Evolutionary conservation across 2,329 filamentous ascomycete genomes (phyloP).

Genomic region (Neonectria coccinea): DNA sequence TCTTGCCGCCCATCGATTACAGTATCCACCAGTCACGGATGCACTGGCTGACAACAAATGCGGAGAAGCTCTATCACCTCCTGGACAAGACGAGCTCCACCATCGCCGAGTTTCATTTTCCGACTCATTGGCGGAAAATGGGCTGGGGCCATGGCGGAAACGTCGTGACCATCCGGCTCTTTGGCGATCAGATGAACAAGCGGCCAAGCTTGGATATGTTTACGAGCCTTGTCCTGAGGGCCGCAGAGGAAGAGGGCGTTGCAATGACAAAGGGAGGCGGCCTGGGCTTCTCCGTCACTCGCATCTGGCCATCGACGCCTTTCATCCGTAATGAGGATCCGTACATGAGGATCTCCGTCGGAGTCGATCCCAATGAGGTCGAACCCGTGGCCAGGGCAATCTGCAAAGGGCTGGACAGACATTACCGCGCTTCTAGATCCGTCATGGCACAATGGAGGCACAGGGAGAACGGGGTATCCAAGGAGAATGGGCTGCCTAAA

Average conservation of each 20-base stretch:
- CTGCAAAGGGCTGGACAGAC: constrained; percentile 33
- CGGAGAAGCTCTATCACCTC: constrained; percentile 24
- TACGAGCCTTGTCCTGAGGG: constrained; percentile 28
- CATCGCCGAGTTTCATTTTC: constrained; percentile 29
- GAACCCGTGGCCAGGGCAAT: constrained; percentile 35
- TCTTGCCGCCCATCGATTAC: constrained; percentile 28
- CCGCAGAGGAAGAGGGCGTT: constrained; percentile 33
- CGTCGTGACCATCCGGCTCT: constrained; percentile 32
- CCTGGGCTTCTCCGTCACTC: constrained; percentile 35
- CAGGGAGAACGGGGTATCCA: constrained; percentile 22
- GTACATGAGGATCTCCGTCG: constrained; percentile 36
- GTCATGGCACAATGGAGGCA: constrained; percentile 34
- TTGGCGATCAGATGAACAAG: constrained; percentile 34
- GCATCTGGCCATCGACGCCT: constrained; percentile 34
- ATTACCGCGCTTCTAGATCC: constrained; percentile 27
- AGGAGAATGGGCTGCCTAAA: background rate
- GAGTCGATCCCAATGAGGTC: constrained; percentile 34
- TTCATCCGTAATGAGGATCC: constrained; percentile 35
- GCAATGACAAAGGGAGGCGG: constrained; percentile 38
- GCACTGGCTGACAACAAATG: constrained; percentile 28
- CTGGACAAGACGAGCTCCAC: constrained; percentile 24
- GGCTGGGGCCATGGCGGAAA: constrained; percentile 37
- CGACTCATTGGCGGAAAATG: constrained; percentile 33
- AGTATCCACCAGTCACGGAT: constrained; percentile 27
- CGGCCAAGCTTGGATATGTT: constrained; percentile 32